These are phyloP conservation scores for Terana coerulea DNA, from an alignment of 768 basidiomycete species.

Conservation along the genomic window DNA sequence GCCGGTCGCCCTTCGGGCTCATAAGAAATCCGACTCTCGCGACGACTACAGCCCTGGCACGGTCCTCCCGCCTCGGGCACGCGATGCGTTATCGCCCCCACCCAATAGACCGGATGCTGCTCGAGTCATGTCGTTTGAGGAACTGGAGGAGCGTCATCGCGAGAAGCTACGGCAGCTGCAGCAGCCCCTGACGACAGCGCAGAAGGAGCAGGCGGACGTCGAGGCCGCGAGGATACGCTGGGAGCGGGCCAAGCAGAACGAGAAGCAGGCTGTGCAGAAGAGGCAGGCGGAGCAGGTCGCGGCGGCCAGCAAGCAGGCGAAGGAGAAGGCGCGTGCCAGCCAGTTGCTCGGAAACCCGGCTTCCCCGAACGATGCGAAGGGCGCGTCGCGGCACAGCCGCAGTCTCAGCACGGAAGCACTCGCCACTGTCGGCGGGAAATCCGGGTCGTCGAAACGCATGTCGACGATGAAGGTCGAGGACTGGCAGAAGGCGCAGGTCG, in stretches of 20 bases:
- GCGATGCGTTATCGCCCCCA: slow-evolving; percentile 29
- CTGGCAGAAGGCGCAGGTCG: slow-evolving; percentile 72
- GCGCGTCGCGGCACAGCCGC: slow-evolving; percentile 36
- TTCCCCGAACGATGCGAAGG: slow-evolving; percentile 10
- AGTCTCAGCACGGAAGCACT: slow-evolving; percentile 63
- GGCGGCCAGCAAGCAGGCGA: slow-evolving; percentile 33
- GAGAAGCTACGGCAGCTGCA: slow-evolving; percentile 82
- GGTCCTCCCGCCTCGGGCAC: slow-evolving; percentile 42
- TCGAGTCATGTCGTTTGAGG: slow-evolving; percentile 79
- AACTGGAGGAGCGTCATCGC: slow-evolving; percentile 80
- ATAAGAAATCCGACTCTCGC: slow-evolving; percentile 22
- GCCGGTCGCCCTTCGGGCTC: slow-evolving; percentile 29
- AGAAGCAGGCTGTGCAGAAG: slow-evolving; percentile 70
- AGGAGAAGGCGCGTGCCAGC: slow-evolving; percentile 36
- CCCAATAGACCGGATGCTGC: slow-evolving; percentile 44
- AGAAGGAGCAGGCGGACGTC: slow-evolving; percentile 72
- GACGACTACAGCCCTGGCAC: slow-evolving; percentile 38
- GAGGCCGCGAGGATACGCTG: slow-evolving; percentile 76
- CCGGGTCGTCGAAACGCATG: slow-evolving; percentile 52
- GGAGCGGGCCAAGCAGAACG: slow-evolving; percentile 72
- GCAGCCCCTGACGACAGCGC: slow-evolving; percentile 76
- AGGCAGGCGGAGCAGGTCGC: slow-evolving; percentile 69
- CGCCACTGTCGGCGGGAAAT: slow-evolving; percentile 33
- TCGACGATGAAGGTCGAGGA: slow-evolving; percentile 82
- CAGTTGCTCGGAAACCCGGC: slow-evolving; percentile 6